A percentile compares a stretch with the other conserved stretches of the same genome.
phyloP scores from a whole-genome alignment of 2,329 filamentous ascomycete species.

The Calonectria pteridis region DNA sequence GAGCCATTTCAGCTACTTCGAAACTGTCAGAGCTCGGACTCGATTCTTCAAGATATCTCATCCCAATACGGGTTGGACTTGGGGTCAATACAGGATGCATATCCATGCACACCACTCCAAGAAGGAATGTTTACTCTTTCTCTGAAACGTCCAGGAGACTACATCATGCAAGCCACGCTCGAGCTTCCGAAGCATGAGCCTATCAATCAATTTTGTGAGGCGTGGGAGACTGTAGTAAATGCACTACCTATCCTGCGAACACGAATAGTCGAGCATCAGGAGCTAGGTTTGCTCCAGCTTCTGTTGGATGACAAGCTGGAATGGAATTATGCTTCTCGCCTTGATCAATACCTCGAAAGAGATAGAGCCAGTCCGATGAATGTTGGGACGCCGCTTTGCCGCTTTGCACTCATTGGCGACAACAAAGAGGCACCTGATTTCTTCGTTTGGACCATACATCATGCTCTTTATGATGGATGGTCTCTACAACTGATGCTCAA shows the following conservation, averaged over 20 bases:
- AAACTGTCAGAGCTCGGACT: not conserved
- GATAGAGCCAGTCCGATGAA: conserved; percentile 19
- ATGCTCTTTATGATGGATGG: conserved; percentile 48
- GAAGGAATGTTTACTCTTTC: conserved; percentile 50
- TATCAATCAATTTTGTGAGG: conserved; percentile 14
- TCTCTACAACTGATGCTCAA: conserved; percentile 35
- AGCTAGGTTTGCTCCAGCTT: conserved; percentile 21
- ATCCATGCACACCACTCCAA: conserved; percentile 51
- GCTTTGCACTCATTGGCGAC: conserved; percentile 11
- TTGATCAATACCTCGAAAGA: conserved; percentile 4
- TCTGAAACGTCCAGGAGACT: conserved; percentile 29
- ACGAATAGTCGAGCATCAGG: not conserved
- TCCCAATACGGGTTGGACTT: not conserved
- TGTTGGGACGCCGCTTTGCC: conserved; percentile 14
- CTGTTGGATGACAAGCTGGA: not conserved
- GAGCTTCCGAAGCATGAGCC: conserved; percentile 19
- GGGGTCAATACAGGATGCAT: conserved; percentile 45
- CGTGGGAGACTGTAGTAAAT: conserved; percentile 23
- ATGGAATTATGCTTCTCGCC: not conserved
- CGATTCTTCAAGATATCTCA: not conserved
- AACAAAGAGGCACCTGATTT: not conserved
- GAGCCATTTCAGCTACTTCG: not conserved
- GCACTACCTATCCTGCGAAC: conserved; percentile 54
- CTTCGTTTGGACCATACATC: conserved; percentile 45
- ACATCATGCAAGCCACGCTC: conserved; percentile 31